Evolutionary conservation across 129 eudicot species (phyloP), one percentile per base, ranked within the genome.

Genomic region (Lonicera japonica): DNA sequence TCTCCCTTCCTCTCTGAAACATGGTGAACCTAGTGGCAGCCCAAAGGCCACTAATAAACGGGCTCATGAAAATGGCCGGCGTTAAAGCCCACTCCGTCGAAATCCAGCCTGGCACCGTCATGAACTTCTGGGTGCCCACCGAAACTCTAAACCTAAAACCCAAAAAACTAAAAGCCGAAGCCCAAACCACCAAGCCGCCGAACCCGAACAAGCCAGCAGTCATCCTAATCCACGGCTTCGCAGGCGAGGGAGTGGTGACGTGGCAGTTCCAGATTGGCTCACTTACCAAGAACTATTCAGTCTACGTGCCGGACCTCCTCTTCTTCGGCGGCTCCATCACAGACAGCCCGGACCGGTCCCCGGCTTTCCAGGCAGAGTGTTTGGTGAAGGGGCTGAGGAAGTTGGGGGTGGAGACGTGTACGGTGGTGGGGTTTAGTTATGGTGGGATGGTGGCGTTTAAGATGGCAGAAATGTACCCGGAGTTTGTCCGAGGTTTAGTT

Each of bases 381-480:
- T 62, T 91, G 73, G 79, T 40, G 1, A 71, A 65, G 43, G 94
- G 83, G 58, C 51, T 91, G 67, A 68, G 73, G 40, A 84, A 73
- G 71, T 51, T 87, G 11, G 94, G 97, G 3, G 77, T 91, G 11
- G 74, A 71, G 54, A 73, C 48, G 76, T 84, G 95, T 67, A 80
- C 76, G 55, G 69, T 82, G 77, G 95, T 91, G 63, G 97, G 97
- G 67, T 91, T 91, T 54, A 91, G 97, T 57, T 91, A 91, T 39
- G 97, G 95, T 3, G 95, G 97, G 23, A 84, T 91, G 95, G 95
- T 91, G 62, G 94, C 90, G 34, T 91, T 91, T 61, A 84, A 87
- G 77, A 68, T 87, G 88, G 95, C 91, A 7, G 95, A 87, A 63
- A 2, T 75, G 70, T 73, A 72, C 47, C 98, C 98, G 14, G 95